Conservation (phyloP, 2,329 filamentous ascomycete genomes). For the Pseudogymnoascus sp. region DNA sequence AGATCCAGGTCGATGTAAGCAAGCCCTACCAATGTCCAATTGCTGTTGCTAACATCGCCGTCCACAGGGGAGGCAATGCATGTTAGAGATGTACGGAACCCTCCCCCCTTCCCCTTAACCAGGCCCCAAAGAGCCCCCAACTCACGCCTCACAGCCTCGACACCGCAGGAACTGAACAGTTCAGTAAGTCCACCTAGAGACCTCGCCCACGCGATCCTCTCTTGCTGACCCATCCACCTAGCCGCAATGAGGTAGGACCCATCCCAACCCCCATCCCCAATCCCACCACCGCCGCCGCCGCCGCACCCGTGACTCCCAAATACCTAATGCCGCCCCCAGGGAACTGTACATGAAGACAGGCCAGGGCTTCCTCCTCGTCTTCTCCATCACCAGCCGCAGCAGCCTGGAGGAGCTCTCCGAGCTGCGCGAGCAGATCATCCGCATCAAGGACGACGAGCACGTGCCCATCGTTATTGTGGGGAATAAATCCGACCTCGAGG, state of each 20-base stretch:
- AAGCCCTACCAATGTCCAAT: not conserved
- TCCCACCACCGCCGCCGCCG: not conserved
- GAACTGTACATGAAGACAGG: constrained; percentile 70
- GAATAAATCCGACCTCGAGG: constrained; percentile 67
- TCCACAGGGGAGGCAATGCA: constrained; percentile 57
- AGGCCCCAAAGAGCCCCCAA: not conserved
- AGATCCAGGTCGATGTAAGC: constrained; percentile 61
- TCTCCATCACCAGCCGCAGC: constrained; percentile 63
- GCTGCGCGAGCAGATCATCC: constrained; percentile 63
- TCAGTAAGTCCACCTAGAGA: constrained; percentile 45
- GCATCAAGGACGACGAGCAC: constrained; percentile 63
- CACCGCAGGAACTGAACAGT: constrained; percentile 68
- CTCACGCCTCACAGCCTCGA: constrained; percentile 44
- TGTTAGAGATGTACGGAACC: constrained; percentile 56
- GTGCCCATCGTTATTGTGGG: constrained; percentile 66
- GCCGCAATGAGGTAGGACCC: constrained; percentile 49
- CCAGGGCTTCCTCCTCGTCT: constrained; percentile 67
- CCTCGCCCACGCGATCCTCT: constrained; percentile 18
- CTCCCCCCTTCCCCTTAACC: constrained; percentile 7
- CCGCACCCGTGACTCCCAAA: not conserved
- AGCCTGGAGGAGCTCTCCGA: constrained; percentile 63
- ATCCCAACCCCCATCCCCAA: not conserved
- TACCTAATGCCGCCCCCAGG: constrained; percentile 29
- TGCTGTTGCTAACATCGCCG: constrained; percentile 8
- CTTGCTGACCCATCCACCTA: constrained; percentile 23